Evolutionary conservation across 129 eudicot genomes (phyloP).

Genomic region (Chrysanthemum seticuspe): DNA sequence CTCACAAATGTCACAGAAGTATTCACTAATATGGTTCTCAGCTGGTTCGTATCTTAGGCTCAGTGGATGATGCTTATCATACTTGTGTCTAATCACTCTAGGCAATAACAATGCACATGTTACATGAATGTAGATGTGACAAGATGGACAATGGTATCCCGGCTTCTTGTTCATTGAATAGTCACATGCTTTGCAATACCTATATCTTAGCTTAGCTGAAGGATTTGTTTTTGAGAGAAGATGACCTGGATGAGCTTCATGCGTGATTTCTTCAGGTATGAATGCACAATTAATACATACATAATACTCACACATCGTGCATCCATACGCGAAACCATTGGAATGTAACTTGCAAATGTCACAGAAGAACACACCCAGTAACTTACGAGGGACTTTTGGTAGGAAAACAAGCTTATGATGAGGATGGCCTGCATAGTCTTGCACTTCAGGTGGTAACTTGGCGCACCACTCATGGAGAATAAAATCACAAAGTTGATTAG

Average conservation of each 20-base stretch:
- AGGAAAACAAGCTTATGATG: too few species aligned
- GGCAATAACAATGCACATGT: slow-evolving; percentile 7
- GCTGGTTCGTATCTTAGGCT: slow-evolving; percentile 16
- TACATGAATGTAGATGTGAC: too few species aligned
- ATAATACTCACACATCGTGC: background rate
- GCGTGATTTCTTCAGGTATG: slow-evolving; percentile 10
- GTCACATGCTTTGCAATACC: background rate
- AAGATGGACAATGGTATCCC: background rate
- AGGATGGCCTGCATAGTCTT: too few species aligned
- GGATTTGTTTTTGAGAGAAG: background rate
- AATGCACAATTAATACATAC: slow-evolving; percentile 7
- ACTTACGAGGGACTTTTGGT: too few species aligned
- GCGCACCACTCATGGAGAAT: too few species aligned
- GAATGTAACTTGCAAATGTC: background rate
- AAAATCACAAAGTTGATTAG: too few species aligned
- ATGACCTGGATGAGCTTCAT: slow-evolving; percentile 13
- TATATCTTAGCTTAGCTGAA: background rate
- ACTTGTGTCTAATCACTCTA: background rate
- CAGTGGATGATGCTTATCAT: slow-evolving; percentile 15
- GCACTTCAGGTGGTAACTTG: too few species aligned
- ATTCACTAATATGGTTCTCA: slow-evolving; percentile 12
- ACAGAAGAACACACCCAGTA: too few species aligned
- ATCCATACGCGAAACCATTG: slow-evolving; percentile 19
- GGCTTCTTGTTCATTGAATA: too few species aligned
- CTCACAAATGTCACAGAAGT: slow-evolving; percentile 28